Evolutionary conservation across 495 filamentous ascomycete species (phyloP).

Genomic region (Hypoxylon lienhwacheense): DNA sequence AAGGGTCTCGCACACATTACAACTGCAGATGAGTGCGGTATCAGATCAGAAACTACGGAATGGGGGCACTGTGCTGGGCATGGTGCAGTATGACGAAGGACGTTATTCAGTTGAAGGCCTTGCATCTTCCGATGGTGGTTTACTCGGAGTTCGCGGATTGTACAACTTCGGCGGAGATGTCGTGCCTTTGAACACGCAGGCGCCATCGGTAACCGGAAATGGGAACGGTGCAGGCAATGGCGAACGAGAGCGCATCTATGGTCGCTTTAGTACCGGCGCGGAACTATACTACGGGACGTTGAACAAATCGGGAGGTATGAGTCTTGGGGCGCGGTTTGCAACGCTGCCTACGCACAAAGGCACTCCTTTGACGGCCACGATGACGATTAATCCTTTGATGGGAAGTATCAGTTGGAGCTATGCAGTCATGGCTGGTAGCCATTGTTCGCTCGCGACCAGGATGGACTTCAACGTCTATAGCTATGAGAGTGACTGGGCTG

Average conservation of each 20-base stretch:
- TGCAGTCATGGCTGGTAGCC: slow-evolving; percentile 77
- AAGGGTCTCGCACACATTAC: slow-evolving; percentile 74
- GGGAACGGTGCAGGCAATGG: slow-evolving; percentile 29
- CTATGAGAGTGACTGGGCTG: slow-evolving; percentile 90
- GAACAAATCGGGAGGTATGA: slow-evolving; percentile 84
- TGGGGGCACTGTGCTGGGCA: slow-evolving; percentile 73
- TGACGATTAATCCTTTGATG: slow-evolving; percentile 90
- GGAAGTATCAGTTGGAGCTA: slow-evolving; percentile 89
- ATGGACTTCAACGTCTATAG: slow-evolving; percentile 98
- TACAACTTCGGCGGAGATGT: slow-evolving; percentile 94
- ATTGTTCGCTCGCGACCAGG: slow-evolving; percentile 80
- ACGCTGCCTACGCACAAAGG: slow-evolving; percentile 86
- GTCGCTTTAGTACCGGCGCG: slow-evolving; percentile 77
- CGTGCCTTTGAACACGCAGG: slow-evolving; percentile 41
- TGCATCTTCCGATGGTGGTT: slow-evolving; percentile 86
- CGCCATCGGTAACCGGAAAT: slow-evolving; percentile 13
- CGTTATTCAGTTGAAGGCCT: slow-evolving; percentile 90
- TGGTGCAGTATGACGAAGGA: slow-evolving; percentile 84
- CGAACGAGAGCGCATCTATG: slow-evolving; percentile 57
- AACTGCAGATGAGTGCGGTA: slow-evolving; percentile 79
- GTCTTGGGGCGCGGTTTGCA: slow-evolving; percentile 79
- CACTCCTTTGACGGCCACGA: slow-evolving; percentile 86
- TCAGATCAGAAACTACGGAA: slow-evolving; percentile 74
- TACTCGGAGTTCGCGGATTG: slow-evolving; percentile 83
- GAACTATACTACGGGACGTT: slow-evolving; percentile 93